phyloP scores from a whole-genome alignment of 2,329 filamentous ascomycete species.

The Ascochyta rabiei region DNA sequence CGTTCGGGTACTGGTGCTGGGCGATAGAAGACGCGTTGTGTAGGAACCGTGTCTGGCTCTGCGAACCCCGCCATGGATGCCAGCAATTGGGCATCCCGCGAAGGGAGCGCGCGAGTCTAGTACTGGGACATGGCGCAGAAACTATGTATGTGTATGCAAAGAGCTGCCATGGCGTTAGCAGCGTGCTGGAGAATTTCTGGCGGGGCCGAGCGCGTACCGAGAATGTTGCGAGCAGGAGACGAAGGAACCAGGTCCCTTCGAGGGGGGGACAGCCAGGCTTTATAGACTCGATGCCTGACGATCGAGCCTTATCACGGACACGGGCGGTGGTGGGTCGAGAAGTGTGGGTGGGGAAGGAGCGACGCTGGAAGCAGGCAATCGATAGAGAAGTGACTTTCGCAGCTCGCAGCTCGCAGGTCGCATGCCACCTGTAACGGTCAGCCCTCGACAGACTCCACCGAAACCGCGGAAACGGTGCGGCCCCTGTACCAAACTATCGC shows the following conservation, averaged over 20 bases:
- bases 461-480: slow-evolving; percentile 11
- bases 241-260: slow-evolving; percentile 21
- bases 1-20: slow-evolving; percentile 25
- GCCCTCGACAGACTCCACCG: slow-evolving; percentile 1
- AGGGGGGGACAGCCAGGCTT: slow-evolving; percentile 23
- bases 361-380: slow-evolving; percentile 26
- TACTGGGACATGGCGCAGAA: slow-evolving; percentile 36
- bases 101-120: slow-evolving; percentile 34
- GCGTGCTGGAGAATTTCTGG: slow-evolving; percentile 19
- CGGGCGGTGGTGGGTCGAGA: slow-evolving; percentile 22
- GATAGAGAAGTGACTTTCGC: slow-evolving; percentile 25
- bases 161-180: slow-evolving; percentile 37
- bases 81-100: slow-evolving; percentile 41
- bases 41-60: slow-evolving; percentile 30
- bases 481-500: slow-evolving; percentile 12
- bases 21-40: slow-evolving; percentile 22
- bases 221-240: slow-evolving; percentile 26
- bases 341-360: slow-evolving; percentile 17
- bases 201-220: slow-evolving; percentile 41
- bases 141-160: not conserved
- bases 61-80: slow-evolving; percentile 45
- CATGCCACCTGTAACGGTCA: slow-evolving; percentile 19
- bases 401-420: slow-evolving; percentile 14
- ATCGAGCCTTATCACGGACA: slow-evolving; percentile 19
- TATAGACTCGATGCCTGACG: slow-evolving; percentile 18